A percentile compares a stretch with the other conserved stretches of the same genome.
phyloP scores from a whole-genome alignment of 2,329 filamentous ascomycete species.

The Coccinonectria pachysandricola region DNA sequence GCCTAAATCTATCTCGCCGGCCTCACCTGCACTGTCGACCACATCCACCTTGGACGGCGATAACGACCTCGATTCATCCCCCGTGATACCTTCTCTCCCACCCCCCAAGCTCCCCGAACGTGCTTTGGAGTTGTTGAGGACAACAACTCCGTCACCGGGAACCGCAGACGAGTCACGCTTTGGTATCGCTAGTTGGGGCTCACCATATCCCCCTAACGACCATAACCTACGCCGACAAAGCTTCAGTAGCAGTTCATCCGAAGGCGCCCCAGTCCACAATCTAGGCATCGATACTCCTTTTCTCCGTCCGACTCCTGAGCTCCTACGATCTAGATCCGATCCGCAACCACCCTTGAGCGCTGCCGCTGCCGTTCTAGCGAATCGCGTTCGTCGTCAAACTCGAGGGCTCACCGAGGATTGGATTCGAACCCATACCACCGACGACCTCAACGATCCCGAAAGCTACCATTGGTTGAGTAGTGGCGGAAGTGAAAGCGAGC shows the following conservation, averaged over 20 bases:
- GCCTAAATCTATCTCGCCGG: constrained; percentile 28
- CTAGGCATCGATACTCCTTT: constrained; percentile 54
- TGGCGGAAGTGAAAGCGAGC: constrained; percentile 57
- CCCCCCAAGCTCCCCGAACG: constrained; percentile 48
- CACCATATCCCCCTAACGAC: constrained; percentile 67
- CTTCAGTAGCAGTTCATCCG: constrained; percentile 48
- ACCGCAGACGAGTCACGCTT: constrained; percentile 31
- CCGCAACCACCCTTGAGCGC: constrained; percentile 33
- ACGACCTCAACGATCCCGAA: constrained; percentile 53
- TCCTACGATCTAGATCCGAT: constrained; percentile 22
- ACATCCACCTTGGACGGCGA: constrained; percentile 51
- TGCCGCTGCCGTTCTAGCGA: constrained; percentile 52
- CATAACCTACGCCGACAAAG: constrained; percentile 39
- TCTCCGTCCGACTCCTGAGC: constrained; percentile 43
- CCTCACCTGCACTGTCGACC: constrained; percentile 50
- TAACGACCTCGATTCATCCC: constrained; percentile 45
- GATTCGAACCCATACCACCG: constrained; percentile 76
- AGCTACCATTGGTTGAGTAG: constrained; percentile 78
- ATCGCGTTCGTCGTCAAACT: constrained; percentile 48
- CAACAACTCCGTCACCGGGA: constrained; percentile 35
- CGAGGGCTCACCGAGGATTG: constrained; percentile 69
- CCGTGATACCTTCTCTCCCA: constrained; percentile 47
- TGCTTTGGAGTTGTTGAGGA: constrained; percentile 43
- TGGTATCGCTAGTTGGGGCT: constrained; percentile 80
- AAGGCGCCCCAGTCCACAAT: constrained; percentile 50